Percentiles rank a stretch among this genome's conserved stretches.
Evolutionary conservation across 345 rosid genomes (phyloP).

Genomic region (Nasturtium officinale): DNA sequence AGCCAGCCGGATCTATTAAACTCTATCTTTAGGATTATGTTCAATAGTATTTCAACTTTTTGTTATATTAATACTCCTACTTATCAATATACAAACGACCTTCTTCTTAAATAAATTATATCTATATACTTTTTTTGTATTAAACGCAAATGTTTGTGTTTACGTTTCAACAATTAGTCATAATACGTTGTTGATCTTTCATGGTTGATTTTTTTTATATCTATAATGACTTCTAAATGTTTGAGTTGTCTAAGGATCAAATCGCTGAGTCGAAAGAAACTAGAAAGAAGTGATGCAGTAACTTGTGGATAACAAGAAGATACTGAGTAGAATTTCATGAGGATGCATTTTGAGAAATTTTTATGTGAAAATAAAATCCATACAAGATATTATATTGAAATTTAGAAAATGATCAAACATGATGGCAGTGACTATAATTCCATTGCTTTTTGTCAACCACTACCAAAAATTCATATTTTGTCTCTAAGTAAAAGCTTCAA

Average conservation of each 20-base stretch:
- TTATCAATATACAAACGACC: not conserved
- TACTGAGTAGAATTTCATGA: too few relatives aligned
- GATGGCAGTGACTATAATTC: too few relatives aligned
- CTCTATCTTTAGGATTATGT: not conserved
- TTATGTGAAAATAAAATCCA: not conserved
- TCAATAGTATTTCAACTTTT: not conserved
- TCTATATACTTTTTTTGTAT: not conserved
- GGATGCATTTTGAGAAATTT: too few relatives aligned
- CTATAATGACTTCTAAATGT: not conserved
- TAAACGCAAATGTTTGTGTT: not conserved
- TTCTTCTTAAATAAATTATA: not conserved
- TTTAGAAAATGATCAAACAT: too few relatives aligned
- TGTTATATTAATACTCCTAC: not conserved
- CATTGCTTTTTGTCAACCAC: too few relatives aligned
- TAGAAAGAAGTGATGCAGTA: not conserved
- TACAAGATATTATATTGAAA: too few relatives aligned
- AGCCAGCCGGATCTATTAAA: not conserved
- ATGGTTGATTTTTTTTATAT: not conserved
- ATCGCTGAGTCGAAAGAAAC: slow-evolving; percentile 1
- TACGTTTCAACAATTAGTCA: not conserved
- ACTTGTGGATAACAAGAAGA: not conserved
- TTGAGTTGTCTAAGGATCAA: slow-evolving; percentile 1
- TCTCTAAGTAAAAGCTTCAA: not conserved
- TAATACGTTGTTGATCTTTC: too few relatives aligned
- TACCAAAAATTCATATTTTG: too few relatives aligned